Evolutionary conservation across 1,284 basidiomycete genomes (phyloP).

Genomic region (Anthracocystis walkeri): DNA sequence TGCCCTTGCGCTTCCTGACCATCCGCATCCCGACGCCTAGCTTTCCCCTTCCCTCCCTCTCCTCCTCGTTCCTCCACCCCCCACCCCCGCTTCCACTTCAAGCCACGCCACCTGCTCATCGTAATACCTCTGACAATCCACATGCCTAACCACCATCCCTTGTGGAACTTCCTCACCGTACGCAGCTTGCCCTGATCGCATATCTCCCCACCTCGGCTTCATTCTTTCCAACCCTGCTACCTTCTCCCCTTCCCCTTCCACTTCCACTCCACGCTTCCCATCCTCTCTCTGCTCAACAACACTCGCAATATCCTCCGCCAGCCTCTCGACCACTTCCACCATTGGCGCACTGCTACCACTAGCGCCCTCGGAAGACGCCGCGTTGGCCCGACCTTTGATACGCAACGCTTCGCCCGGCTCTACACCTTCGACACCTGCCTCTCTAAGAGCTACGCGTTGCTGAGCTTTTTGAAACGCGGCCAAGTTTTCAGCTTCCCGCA

Average conservation of each 20-base stretch:
- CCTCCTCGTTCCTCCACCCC: background rate
- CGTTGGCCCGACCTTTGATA: too few relatives aligned
- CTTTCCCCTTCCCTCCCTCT: background rate
- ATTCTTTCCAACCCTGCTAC: too few relatives aligned
- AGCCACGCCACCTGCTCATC: slow-evolving; percentile 8
- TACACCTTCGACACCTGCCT: background rate
- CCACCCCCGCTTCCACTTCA: slow-evolving; percentile 6
- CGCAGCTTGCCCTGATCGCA: slow-evolving; percentile 3
- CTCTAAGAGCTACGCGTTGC: slow-evolving; percentile 3
- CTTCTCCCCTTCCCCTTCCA: too few relatives aligned
- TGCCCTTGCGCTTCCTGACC: background rate
- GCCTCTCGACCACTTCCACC: too few relatives aligned
- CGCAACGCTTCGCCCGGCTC: background rate
- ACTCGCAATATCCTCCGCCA: too few relatives aligned
- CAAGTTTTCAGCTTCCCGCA: slow-evolving; percentile 17
- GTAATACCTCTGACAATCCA: slow-evolving; percentile 38
- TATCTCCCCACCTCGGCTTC: slow-evolving; percentile 11
- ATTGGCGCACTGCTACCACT: too few relatives aligned
- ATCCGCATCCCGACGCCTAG: background rate
- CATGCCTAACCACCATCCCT: slow-evolving; percentile 14
- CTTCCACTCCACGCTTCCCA: background rate
- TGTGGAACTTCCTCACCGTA: slow-evolving; percentile 15
- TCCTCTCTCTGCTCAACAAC: background rate
- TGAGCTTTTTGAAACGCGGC: slow-evolving; percentile 4
- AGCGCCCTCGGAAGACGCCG: too few relatives aligned